Percentiles rank a stretch among this genome's conserved stretches.
Evolutionary conservation across 495 filamentous ascomycete genomes (phyloP).

Genomic region (Penicillium samsonianum): DNA sequence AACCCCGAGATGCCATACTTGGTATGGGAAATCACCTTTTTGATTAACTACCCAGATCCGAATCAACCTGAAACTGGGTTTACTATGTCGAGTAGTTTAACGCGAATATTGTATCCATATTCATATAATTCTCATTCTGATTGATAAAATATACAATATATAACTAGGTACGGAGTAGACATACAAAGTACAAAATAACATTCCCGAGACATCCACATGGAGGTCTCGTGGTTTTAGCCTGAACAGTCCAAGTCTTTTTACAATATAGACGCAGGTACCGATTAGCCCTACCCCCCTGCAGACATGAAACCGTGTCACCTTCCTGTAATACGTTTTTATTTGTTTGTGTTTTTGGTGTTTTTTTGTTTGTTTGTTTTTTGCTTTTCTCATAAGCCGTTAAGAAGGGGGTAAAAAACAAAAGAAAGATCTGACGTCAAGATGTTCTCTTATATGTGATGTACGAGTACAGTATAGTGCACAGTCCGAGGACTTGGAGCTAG

Average conservation of each 20-base stretch:
- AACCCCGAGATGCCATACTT: neutral
- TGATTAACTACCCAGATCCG: neutral
- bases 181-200: neutral
- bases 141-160: no score
- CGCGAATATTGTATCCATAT: neutral
- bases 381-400: neutral
- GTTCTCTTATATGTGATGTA: neutral
- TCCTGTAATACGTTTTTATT: neutral
- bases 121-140: neutral
- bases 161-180: no score
- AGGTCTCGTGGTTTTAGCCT: constrained; percentile 30
- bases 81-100: neutral
- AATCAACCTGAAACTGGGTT: constrained; percentile 4
- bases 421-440: constrained; percentile 6
- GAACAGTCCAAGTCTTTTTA: neutral
- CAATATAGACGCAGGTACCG: constrained; percentile 24
- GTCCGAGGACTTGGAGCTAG: constrained; percentile 5
- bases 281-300: constrained; percentile 7
- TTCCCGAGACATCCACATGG: constrained; percentile 25
- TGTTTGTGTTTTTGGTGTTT: neutral
- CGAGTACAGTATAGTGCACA: constrained; percentile 2
- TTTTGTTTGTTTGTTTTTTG: neutral
- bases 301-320: constrained; percentile 4
- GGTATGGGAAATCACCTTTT: neutral
- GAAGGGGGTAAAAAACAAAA: neutral